Percentiles rank a stretch among this genome's conserved stretches.
phyloP scores from a whole-genome alignment of 108 stramenopile genomes.

The Cyclotella kingstonii region DNA sequence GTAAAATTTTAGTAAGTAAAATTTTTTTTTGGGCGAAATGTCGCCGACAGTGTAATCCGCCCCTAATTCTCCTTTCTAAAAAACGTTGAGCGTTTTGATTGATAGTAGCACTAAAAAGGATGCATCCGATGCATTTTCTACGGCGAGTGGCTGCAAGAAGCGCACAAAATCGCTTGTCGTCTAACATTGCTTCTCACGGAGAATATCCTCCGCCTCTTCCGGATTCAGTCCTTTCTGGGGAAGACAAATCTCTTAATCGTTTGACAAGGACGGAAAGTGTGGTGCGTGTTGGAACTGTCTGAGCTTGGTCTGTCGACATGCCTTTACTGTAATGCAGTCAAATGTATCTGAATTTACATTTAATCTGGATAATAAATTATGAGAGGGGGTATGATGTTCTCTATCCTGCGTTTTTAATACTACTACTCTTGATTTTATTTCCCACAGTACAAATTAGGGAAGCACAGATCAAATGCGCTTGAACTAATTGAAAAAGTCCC shows the following conservation, averaged over 20 bases:
- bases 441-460: slow-evolving; percentile 73
- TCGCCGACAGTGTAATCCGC: too few species aligned
- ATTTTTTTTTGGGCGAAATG: too few species aligned
- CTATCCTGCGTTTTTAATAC: not conserved
- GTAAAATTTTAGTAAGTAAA: too few species aligned
- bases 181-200: not conserved
- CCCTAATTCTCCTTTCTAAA: too few species aligned
- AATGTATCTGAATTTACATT: too few species aligned
- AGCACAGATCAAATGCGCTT: slow-evolving; percentile 94
- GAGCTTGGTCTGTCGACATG: not conserved
- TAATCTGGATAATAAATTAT: too few species aligned
- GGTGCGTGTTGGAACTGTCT: slow-evolving; percentile 11
- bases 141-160: slow-evolving; percentile 2
- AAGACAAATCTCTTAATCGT: slow-evolving; percentile 39
- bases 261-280: slow-evolving; percentile 40
- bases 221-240: slow-evolving; percentile 26
- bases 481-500: slow-evolving; percentile 84
- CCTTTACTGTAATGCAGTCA: not conserved
- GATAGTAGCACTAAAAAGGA: too few species aligned
- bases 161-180: not conserved
- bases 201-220: slow-evolving; percentile 5
- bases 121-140: too few species aligned
- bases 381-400: too few species aligned
- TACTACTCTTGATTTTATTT: not conserved
- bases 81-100: too few species aligned